Evolutionary conservation across 1,284 basidiomycete genomes (phyloP), one percentile per base, ranked within the genome.

Genomic region (Polyporus tsugae): DNA sequence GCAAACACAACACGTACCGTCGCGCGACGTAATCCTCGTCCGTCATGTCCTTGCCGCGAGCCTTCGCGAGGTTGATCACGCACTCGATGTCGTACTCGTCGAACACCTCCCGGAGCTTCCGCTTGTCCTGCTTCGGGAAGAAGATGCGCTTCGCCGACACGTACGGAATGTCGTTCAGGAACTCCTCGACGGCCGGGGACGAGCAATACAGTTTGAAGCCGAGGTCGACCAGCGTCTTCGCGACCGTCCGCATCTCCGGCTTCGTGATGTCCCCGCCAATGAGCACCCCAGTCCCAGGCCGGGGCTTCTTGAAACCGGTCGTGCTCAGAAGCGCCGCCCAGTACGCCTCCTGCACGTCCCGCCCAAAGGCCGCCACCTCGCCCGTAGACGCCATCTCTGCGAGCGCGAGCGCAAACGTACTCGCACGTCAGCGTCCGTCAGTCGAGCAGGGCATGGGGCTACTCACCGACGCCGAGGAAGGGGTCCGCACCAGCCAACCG

Each of bases 1-100:
- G 11, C 4, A 2, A 49, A 29, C 29, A 44, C 36, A 38, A 35
- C 55, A 83, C 85, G 74, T 76, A 92, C 89, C 92, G 86, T 76
- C 95, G 89, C 64, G 98, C 96, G 55, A 99, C 97, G 77, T 99
- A 99, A 79, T 99, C 96, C 82, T 98, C 95, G 80, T 99, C 97
- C 25, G 91, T 85, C 35, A 91, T 90, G 74, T 91, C 90, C 62
- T 84, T 85, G 38, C 93, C 97, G 17, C 97, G 90, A 71, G 89
- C 84, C 77, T 92, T 90, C 22, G 97, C 93, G 60, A 99, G 87
- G 84, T 99, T 99, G 82, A 99, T 91, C 58, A 99, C 97, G 68
- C 92, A 94, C 78, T 97, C 93, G 77, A 99, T 98, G 76, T 99
- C 95, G 80, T 94, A 93, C 80, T 98, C 95, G 80, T 98, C 96